Percentiles rank a stretch among this genome's conserved stretches.
phyloP scores from a whole-genome alignment of 2,329 filamentous ascomycete genomes.

The Chrysoporthe deuterocubensis region DNA sequence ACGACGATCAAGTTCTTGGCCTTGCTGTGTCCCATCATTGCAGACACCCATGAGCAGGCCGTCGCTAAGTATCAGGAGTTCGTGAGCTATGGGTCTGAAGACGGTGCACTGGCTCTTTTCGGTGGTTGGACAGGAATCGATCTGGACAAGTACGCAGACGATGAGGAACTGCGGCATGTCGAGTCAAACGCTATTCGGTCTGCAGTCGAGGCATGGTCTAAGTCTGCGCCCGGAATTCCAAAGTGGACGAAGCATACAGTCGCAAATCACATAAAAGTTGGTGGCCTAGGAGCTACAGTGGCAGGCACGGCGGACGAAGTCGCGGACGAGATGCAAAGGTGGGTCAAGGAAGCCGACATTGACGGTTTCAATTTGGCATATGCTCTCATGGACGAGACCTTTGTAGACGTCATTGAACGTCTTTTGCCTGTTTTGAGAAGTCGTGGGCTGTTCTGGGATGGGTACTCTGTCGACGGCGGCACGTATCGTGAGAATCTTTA shows the following conservation, averaged over 20 bases:
- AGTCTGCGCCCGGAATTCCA: slow-evolving; percentile 32
- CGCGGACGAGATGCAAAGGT: slow-evolving; percentile 28
- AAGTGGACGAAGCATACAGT: slow-evolving; percentile 31
- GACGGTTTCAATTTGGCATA: slow-evolving; percentile 52
- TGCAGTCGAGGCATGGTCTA: slow-evolving; percentile 53
- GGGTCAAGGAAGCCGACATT: slow-evolving; percentile 25
- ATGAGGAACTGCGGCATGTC: slow-evolving; percentile 66
- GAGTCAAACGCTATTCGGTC: slow-evolving; percentile 64
- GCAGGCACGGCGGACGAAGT: slow-evolving; percentile 24
- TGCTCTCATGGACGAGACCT: slow-evolving; percentile 68
- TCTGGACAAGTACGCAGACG: slow-evolving; percentile 61
- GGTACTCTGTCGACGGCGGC: slow-evolving; percentile 57
- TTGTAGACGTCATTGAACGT: slow-evolving; percentile 69
- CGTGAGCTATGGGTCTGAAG: slow-evolving; percentile 59
- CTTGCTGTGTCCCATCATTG: slow-evolving; percentile 62
- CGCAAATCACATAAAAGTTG: slow-evolving; percentile 31
- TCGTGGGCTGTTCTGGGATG: slow-evolving; percentile 61
- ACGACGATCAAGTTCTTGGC: slow-evolving; percentile 64
- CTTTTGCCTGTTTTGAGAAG: slow-evolving; percentile 65
- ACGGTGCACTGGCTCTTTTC: slow-evolving; percentile 67
- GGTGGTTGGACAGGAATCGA: slow-evolving; percentile 72
- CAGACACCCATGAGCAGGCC: slow-evolving; percentile 63
- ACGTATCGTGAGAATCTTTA: slow-evolving; percentile 67
- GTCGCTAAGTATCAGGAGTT: slow-evolving; percentile 59
- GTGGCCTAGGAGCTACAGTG: slow-evolving; percentile 30